Evolutionary conservation across 495 filamentous ascomycete species (phyloP), one percentile per base, ranked within the genome.

Genomic region (Penicillium desertorum): DNA sequence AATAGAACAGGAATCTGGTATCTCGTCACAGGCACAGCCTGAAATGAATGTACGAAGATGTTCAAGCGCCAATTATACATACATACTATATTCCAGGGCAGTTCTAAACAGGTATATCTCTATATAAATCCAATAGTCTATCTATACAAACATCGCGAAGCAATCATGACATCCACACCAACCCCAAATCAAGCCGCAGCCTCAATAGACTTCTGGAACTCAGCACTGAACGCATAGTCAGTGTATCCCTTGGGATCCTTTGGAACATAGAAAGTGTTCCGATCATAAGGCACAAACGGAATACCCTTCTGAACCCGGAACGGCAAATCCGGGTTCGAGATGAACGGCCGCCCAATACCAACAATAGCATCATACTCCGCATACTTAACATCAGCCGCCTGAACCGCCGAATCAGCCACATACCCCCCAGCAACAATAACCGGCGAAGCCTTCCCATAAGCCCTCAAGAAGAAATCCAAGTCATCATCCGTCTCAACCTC

Each of bases 261-360:
- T n/a, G 56, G 37, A 1, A 59, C 12, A 60, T 91, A 91, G 63
- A 91, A 90, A 0, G 74, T 78, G 0, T 71, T 63, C 4, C 83
- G 68, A 51, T 90, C 64, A 65, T 88, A 90, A 22, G 67, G 66
- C 23, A 66, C 74, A 37, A 91, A 69, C 27, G 69, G 63, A 41
- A 90, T 74, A 0, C 80, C 81, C 45, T 85, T 64, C 69, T 78
- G 68, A 10, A 92, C 54, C 52, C 83, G 75, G 63, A 83, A 89
- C 3, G 81, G 75, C 62, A 94, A 63, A 68, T 92, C 89, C 2
- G 89, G 89, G 54, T 82, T 92, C 54, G 86, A 75, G 53, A 88
- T 87, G 60, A 84, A 93, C 36, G 74, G 78, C 39, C 85, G 67
- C 19, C 88, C 88, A 70, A 88, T 88, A 0, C 76, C 80, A 54